phyloP scores from a whole-genome alignment of 106 monocot genomes.

The Gastrodia elata region DNA sequence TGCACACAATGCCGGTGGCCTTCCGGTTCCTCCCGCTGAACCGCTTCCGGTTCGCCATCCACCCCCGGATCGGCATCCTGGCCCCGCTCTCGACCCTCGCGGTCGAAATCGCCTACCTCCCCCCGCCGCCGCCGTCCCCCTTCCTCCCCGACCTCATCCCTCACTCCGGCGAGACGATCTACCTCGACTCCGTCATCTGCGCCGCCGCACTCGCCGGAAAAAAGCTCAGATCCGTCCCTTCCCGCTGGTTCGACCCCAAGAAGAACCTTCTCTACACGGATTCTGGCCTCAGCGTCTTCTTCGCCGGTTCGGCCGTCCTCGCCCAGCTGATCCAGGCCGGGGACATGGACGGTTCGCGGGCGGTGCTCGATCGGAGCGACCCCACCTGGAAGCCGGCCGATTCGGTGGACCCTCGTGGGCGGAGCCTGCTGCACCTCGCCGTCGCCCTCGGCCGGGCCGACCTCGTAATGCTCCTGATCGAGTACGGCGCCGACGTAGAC shows the following conservation, averaged over 20 bases:
- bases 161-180: slow-evolving; percentile 30
- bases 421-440: slow-evolving; percentile 36
- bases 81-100: slow-evolving; percentile 28
- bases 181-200: slow-evolving; percentile 50
- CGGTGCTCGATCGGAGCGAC: slow-evolving; percentile 39
- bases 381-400: slow-evolving; percentile 43
- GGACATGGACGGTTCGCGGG: slow-evolving; percentile 26
- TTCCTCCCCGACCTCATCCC: slow-evolving; percentile 24
- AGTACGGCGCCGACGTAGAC: slow-evolving; percentile 40
- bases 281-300: slow-evolving; percentile 27
- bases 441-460: slow-evolving; percentile 32
- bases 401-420: slow-evolving; percentile 25
- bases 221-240: slow-evolving; percentile 31
- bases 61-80: slow-evolving; percentile 40
- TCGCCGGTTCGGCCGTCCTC: slow-evolving; percentile 39
- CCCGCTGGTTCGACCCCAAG: slow-evolving; percentile 44
- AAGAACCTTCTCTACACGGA: slow-evolving; percentile 53
- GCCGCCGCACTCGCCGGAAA: slow-evolving; percentile 33
- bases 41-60: slow-evolving; percentile 18
- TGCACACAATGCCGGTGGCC: slow-evolving; percentile 62
- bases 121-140: slow-evolving; percentile 4
- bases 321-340: slow-evolving; percentile 28
- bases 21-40: slow-evolving; percentile 34
- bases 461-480: slow-evolving; percentile 44
- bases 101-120: slow-evolving; percentile 30